phyloP scores from a whole-genome alignment of 148 eudicot genomes.

The Rhododendron vialii region DNA sequence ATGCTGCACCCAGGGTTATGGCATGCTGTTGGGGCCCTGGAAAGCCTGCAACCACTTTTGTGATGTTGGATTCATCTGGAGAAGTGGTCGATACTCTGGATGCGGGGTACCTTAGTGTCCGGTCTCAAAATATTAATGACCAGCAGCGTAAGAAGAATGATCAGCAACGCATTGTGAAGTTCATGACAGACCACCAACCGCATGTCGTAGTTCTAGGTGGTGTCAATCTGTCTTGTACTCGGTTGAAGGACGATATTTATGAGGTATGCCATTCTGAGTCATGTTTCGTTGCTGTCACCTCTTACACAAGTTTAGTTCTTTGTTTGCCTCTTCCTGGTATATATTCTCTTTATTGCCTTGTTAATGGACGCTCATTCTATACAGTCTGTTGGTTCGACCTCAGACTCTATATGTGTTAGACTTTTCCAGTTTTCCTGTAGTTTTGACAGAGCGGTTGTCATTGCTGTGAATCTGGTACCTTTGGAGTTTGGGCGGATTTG shows the following conservation, averaged over 20 bases:
- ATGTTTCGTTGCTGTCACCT: background rate
- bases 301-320: background rate
- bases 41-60: constrained; percentile 85
- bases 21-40: constrained; percentile 99
- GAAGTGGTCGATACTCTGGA: constrained; percentile 80
- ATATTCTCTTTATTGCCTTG: background rate
- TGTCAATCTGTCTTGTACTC: constrained; percentile 73
- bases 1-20: constrained; percentile 94
- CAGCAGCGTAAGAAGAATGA: constrained; percentile 90
- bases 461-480: background rate
- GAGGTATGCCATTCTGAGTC: constrained; percentile 47
- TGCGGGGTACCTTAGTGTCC: constrained; percentile 69
- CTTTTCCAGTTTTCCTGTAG: background rate
- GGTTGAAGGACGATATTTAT: constrained; percentile 85
- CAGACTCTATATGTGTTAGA: background rate
- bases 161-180: constrained; percentile 71
- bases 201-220: constrained; percentile 93
- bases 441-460: background rate
- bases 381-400: background rate
- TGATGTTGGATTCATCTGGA: constrained; percentile 94
- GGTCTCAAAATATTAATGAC: constrained; percentile 58
- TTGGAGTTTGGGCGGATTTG: background rate
- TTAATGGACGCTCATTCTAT: background rate
- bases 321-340: background rate
- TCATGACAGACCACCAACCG: constrained; percentile 96